Evolutionary conservation across 2,329 filamentous ascomycete species (phyloP).

Genomic region (Verticillium alfalfae): DNA sequence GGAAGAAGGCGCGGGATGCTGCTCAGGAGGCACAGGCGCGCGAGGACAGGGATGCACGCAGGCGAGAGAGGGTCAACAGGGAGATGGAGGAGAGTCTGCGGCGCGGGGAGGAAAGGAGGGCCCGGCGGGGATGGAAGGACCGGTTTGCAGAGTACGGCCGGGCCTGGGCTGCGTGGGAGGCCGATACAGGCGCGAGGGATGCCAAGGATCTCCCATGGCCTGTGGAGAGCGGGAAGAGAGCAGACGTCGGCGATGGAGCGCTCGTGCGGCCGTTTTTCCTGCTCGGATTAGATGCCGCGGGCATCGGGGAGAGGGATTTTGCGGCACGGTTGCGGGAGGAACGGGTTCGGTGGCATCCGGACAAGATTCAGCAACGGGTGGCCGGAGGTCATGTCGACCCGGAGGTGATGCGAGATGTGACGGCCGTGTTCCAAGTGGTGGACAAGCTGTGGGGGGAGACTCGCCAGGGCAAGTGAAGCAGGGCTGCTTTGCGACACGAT

Average conservation of each 20-base stretch:
- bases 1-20: constrained; percentile 47
- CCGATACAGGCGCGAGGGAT: constrained; percentile 27
- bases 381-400: constrained; percentile 63
- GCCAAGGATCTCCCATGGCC: constrained; percentile 63
- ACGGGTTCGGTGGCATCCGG: constrained; percentile 91
- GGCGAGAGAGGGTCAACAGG: constrained; percentile 42
- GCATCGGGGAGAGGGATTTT: constrained; percentile 38
- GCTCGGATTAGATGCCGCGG: constrained; percentile 30
- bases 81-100: constrained; percentile 66
- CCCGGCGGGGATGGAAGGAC: constrained; percentile 46
- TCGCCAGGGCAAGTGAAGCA: constrained; percentile 24
- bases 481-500: neutral
- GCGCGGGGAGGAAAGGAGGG: constrained; percentile 59
- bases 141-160: constrained; percentile 60
- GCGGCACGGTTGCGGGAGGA: constrained; percentile 66
- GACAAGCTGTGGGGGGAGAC: constrained; percentile 73
- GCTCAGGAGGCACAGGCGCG: constrained; percentile 46
- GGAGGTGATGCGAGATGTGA: constrained; percentile 71
- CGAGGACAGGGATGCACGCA: constrained; percentile 23
- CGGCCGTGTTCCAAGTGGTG: constrained; percentile 85
- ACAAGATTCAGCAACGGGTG: constrained; percentile 91
- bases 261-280: constrained; percentile 67
- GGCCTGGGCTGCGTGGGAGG: constrained; percentile 57
- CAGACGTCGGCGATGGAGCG: constrained; percentile 47
- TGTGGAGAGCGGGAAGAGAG: constrained; percentile 52